phyloP scores from a whole-genome alignment of 306 rosid species.

The Prunus mume region DNA sequence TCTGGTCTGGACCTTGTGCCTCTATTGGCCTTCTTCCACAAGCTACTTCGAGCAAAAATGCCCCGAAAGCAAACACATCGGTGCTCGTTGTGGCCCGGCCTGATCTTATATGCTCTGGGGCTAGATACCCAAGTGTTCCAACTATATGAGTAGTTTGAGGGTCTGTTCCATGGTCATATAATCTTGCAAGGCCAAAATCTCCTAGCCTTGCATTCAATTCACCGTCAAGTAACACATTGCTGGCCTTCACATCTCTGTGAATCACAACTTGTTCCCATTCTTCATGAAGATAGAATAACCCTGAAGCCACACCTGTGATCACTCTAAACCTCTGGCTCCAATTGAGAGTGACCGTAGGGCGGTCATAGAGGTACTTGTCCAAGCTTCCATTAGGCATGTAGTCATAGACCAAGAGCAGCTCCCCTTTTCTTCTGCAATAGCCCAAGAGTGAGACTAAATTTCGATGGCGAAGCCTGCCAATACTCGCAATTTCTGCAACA shows the following conservation, averaged over 20 bases:
- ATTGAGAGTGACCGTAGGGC: neutral
- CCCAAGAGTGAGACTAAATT: constrained; percentile 6
- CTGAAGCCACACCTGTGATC: neutral
- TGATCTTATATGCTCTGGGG: neutral
- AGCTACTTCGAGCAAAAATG: neutral
- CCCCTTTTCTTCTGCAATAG: neutral
- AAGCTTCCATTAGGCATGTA: neutral
- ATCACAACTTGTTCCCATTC: too few species aligned
- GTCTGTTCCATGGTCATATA: neutral
- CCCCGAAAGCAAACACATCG: constrained; percentile 1
- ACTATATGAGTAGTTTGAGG: neutral
- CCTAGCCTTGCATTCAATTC: neutral
- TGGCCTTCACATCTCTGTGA: neutral
- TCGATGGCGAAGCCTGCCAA: constrained; percentile 1
- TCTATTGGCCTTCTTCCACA: constrained; percentile 2
- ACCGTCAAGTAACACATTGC: neutral
- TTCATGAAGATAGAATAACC: neutral
- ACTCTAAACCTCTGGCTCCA: neutral
- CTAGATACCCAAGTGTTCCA: constrained; percentile 1
- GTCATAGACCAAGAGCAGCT: neutral
- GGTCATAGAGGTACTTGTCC: neutral
- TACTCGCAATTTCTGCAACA: too few species aligned
- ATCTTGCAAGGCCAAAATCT: neutral
- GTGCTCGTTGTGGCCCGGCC: neutral
- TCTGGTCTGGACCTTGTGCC: neutral